A percentile compares a stretch with the other conserved stretches of the same genome.
phyloP scores from a whole-genome alignment of 768 basidiomycete genomes.

The Albatrellus ellisii region DNA sequence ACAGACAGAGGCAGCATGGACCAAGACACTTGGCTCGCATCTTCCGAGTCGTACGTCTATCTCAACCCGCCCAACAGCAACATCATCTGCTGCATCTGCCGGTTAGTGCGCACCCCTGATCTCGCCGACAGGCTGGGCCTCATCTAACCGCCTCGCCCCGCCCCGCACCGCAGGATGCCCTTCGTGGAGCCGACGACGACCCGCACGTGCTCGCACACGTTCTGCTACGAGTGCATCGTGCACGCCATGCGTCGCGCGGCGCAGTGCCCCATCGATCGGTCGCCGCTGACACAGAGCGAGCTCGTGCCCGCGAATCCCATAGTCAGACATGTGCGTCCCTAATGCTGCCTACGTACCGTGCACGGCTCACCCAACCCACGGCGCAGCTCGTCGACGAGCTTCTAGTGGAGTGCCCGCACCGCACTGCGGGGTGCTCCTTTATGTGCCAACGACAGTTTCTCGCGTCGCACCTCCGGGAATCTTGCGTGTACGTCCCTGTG shows the following conservation, averaged over 20 bases:
- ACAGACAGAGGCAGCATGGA: too few species aligned
- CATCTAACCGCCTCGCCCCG: neutral
- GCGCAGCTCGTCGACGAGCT: constrained; percentile 74
- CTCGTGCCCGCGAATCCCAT: constrained; percentile 60
- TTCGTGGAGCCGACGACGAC: constrained; percentile 70
- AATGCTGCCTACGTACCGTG: neutral
- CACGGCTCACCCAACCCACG: neutral
- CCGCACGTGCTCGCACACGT: constrained; percentile 69
- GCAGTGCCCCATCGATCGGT: constrained; percentile 80
- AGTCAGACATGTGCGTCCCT: constrained; percentile 49
- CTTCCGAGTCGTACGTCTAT: constrained; percentile 7
- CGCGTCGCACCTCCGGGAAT: constrained; percentile 44
- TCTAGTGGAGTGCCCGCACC: constrained; percentile 55
- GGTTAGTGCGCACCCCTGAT: neutral
- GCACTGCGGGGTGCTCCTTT: constrained; percentile 42
- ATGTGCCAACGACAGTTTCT: constrained; percentile 57
- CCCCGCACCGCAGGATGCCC: constrained; percentile 32
- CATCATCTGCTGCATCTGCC: constrained; percentile 13
- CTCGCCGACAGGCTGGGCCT: too few species aligned
- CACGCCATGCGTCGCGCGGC: constrained; percentile 51
- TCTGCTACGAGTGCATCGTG: constrained; percentile 74
- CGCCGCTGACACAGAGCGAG: constrained; percentile 42
- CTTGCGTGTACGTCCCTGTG: constrained; percentile 45
- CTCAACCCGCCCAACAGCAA: constrained; percentile 9
- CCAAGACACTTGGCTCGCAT: constrained; percentile 4